Evolutionary conservation across 129 eudicot genomes (phyloP).

Genomic region (Mikania micrantha): DNA sequence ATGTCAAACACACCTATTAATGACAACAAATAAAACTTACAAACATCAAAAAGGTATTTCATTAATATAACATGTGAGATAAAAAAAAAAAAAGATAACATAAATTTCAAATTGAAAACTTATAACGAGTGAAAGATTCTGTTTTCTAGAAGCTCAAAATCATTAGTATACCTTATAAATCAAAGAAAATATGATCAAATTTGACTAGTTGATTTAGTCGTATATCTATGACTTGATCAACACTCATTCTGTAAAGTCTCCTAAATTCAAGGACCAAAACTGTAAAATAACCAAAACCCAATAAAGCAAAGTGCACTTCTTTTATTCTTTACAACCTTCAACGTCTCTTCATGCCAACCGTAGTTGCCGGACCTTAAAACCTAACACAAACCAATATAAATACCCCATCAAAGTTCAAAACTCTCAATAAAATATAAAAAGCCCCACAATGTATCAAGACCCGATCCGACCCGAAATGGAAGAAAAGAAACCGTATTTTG

Average conservation of each 20-base stretch:
- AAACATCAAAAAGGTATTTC: too few species aligned
- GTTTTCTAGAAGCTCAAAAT: neutral
- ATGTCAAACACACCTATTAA: too few species aligned
- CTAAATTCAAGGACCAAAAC: neutral
- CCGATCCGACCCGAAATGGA: neutral
- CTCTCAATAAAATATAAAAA: neutral
- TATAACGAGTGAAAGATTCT: neutral
- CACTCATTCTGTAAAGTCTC: neutral
- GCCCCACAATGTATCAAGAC: neutral
- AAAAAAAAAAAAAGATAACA: neutral
- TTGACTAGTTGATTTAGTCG: neutral
- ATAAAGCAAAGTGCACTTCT: neutral
- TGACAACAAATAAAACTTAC: too few species aligned
- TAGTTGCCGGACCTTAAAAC: neutral
- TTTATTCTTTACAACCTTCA: neutral
- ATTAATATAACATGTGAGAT: neutral
- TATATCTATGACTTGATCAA: constrained; percentile 1
- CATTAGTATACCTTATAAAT: neutral
- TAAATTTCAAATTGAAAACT: neutral
- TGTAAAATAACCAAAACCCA: constrained; percentile 9
- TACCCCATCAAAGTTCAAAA: neutral
- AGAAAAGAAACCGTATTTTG: constrained; percentile 19
- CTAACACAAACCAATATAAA: constrained; percentile 15
- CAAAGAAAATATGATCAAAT: neutral
- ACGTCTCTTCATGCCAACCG: constrained; percentile 6